Evolutionary conservation across 2,329 filamentous ascomycete species (phyloP).

Genomic region (Arthrobotrys iridis): DNA sequence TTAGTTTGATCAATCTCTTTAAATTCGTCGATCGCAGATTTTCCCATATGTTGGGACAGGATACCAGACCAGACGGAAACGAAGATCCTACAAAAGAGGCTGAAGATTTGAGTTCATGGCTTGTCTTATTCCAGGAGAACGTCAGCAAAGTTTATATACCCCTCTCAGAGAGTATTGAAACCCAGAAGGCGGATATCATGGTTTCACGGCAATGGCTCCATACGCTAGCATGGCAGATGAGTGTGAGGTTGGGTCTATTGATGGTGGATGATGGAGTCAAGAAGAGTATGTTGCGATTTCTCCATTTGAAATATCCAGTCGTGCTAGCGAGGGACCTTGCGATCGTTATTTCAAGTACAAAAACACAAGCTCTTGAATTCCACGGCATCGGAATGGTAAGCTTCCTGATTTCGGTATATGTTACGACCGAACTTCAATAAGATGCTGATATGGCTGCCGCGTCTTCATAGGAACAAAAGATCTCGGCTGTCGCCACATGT

Average conservation of each 20-base stretch:
- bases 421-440: neutral
- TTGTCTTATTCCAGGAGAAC: slow-evolving; percentile 2
- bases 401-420: neutral
- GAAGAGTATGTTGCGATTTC: neutral
- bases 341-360: neutral
- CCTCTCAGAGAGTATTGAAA: neutral
- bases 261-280: neutral
- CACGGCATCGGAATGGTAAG: slow-evolving; percentile 16
- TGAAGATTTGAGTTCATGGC: neutral
- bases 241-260: neutral
- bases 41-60: neutral
- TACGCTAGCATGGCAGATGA: slow-evolving; percentile 3
- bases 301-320: neutral
- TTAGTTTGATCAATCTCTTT: slow-evolving; percentile 7
- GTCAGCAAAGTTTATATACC: neutral
- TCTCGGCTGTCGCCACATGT: slow-evolving; percentile 1
- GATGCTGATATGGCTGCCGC: neutral
- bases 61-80: neutral
- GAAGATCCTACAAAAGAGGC: neutral
- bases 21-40: slow-evolving; percentile 1
- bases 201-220: slow-evolving; percentile 1
- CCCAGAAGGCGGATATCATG: slow-evolving; percentile 2
- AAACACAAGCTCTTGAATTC: neutral
- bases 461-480: neutral
- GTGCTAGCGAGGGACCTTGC: neutral